Evolutionary conservation across 176 grass and related monocot species (phyloP), one percentile per base, ranked within the genome.

Genomic region (sorghum (Sorghum bicolor)): DNA sequence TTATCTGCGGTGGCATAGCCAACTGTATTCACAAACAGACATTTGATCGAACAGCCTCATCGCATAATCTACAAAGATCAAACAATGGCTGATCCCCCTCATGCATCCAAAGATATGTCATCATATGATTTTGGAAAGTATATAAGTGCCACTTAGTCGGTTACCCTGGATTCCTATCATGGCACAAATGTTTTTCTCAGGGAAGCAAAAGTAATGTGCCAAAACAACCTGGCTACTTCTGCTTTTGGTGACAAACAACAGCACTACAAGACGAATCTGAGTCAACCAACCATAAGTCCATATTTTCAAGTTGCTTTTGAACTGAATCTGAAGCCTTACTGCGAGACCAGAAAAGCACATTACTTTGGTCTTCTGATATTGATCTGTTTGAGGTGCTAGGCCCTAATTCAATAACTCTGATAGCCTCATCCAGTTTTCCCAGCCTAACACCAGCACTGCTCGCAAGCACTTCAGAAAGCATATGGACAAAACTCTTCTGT

Each of bases 241-340:
- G 82, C 57, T 76, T 82, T 80, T 75, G 81, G 55, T 40, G 70
- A 88, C 95, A 98, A 92, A 95, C 52, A 84, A 98, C 91, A 86
- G 89, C 79, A 85, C 64, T 83, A 79, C 95, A 98, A n/a, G 95
- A 91, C 38, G n/a, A 93, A 90, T 98, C 95, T 47, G 76, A 88
- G 85, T 93, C 90, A 37, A 93, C 52, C 73, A 90, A 87, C 95
- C 92, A 98, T 74, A 98, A 86, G 75, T 79, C 81, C 34, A 84
- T 74, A 72, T 81, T 88, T 84, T 80, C 33, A 12, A 98, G 89
- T 75, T 91, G 75, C 73, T 83, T 87, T 81, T 89, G 84, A 86
- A 98, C 84, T 48, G 84, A 92, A 76, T 89, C 78, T 53, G 45
- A 86, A 87, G 48, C 39, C 78, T 79, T 72, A 29, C 28, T 69